Base-by-base conservation (phyloP, 2,329 filamentous ascomycete species). In the Exophiala sideris region DNA sequence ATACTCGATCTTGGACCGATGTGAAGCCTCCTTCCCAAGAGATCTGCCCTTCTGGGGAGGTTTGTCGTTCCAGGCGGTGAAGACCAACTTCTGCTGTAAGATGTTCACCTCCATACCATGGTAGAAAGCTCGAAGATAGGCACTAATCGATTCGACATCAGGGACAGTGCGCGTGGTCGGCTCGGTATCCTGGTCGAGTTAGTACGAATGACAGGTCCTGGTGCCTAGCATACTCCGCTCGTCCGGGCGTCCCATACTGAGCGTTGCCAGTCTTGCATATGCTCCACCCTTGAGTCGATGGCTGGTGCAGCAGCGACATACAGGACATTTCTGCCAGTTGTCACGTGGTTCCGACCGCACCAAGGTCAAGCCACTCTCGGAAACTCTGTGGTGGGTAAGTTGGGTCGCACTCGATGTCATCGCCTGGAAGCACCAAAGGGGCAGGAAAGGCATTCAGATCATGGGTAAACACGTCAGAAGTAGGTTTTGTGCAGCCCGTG, bases 391-490 rank as follows among this genome's bases (percentile, higher is more conserved):
- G 68, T 1, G 75, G 71, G 36, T 73, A 74, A 4, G 76, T 70
- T 1, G 79, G 77, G 36, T 86, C 78, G 33, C 73, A 67, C 0
- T 78, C 75, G 1, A 88, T 71, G 16, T 81, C 80, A 62, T 87
- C 84, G 2, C 71, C 74, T 0, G 84, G 84, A 0, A 87, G 68
- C 0, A 85, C 70, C 5, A 87, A 64, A 0, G 84, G 82, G 0
- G 72, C 80, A 0, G 83, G 84, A 57, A 85, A 87, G 0, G 71
- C 24, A 11, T 46, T 34, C 8, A 47, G 46, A 34, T 41, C 20
- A 11, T 24, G 3, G 34, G 10, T 16, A 6, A 18, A 12, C 9
- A n/a, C 18, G 20, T 32, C 14, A 8, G 5, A 3, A 9, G 3
- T n/a, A 6, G 39, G 20, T 7, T 7, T 11, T 41, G 36, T 54